A percentile compares a stretch with the other conserved stretches of the same genome.
phyloP scores from a whole-genome alignment of 2,329 filamentous ascomycete species.

The Penicillium hordei region DNA sequence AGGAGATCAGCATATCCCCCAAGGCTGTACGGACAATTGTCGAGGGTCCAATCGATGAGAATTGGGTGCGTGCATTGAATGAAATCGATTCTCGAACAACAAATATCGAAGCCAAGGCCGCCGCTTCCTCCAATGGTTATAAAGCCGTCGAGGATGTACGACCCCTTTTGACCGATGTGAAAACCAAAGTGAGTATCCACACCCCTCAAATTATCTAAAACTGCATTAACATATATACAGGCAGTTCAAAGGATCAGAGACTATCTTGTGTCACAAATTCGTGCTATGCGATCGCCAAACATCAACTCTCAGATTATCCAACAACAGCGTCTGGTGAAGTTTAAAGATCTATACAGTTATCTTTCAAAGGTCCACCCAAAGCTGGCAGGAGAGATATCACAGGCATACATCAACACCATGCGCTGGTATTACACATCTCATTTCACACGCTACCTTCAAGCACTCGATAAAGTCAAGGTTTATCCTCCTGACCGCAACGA shows the following conservation, averaged over 20 bases:
- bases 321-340: slow-evolving; percentile 83
- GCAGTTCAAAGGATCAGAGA: slow-evolving; percentile 93
- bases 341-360: slow-evolving; percentile 85
- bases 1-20: slow-evolving; percentile 87
- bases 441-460: slow-evolving; percentile 81
- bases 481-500: slow-evolving; percentile 82
- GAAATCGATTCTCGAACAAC: slow-evolving; percentile 79
- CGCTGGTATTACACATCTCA: slow-evolving; percentile 95
- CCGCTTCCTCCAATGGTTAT: slow-evolving; percentile 60
- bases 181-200: slow-evolving; percentile 62
- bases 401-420: slow-evolving; percentile 98
- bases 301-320: slow-evolving; percentile 98
- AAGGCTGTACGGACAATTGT: slow-evolving; percentile 79
- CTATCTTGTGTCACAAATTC: slow-evolving; percentile 91
- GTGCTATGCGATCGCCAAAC: slow-evolving; percentile 86
- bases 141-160: slow-evolving; percentile 82
- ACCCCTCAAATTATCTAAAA: neutral
- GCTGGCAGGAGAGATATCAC: slow-evolving; percentile 85
- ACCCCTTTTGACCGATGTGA: slow-evolving; percentile 80
- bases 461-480: slow-evolving; percentile 80
- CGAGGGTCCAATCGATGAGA: slow-evolving; percentile 85
- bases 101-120: slow-evolving; percentile 66
- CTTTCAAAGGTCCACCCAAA: slow-evolving; percentile 75
- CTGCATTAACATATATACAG: slow-evolving; percentile 40
- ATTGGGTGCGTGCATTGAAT: slow-evolving; percentile 77